phyloP scores from a whole-genome alignment of 1,284 basidiomycete species.

The Taiwanofungus camphoratus region DNA sequence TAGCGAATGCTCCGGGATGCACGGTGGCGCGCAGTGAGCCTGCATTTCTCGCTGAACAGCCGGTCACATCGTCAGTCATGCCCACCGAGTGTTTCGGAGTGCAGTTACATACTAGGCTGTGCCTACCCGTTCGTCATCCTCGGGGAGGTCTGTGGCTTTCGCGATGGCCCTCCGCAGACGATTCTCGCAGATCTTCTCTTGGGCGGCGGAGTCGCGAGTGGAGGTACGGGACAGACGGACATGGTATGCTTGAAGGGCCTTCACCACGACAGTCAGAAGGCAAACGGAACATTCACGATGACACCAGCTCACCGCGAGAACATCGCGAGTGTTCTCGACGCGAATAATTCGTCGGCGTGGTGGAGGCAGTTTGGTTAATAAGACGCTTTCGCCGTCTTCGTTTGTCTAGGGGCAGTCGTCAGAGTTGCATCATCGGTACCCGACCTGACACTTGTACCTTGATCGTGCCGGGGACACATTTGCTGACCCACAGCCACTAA shows the following conservation, averaged over 20 bases:
- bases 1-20: constrained; percentile 9
- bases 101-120: constrained; percentile 2
- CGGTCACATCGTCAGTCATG: neutral
- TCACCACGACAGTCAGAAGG: neutral
- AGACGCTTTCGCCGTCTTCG: too few relatives aligned
- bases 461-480: too few relatives aligned
- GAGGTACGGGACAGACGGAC: constrained; percentile 8
- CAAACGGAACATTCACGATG: neutral
- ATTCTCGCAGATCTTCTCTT: constrained; percentile 3
- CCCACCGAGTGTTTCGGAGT: neutral
- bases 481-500: too few relatives aligned
- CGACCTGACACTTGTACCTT: too few relatives aligned
- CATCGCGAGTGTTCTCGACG: constrained; percentile 13
- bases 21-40: constrained; percentile 1
- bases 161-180: constrained; percentile 11
- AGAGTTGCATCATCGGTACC: too few relatives aligned
- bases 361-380: neutral
- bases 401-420: too few relatives aligned
- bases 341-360: neutral
- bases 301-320: constrained; percentile 10
- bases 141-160: neutral
- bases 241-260: constrained; percentile 17
- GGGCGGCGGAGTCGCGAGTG: neutral
- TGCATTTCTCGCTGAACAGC: constrained; percentile 6
- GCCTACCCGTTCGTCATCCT: constrained; percentile 7